Evolutionary conservation across 768 basidiomycete genomes (phyloP).

Genomic region (Hirschioporus abietinus): DNA sequence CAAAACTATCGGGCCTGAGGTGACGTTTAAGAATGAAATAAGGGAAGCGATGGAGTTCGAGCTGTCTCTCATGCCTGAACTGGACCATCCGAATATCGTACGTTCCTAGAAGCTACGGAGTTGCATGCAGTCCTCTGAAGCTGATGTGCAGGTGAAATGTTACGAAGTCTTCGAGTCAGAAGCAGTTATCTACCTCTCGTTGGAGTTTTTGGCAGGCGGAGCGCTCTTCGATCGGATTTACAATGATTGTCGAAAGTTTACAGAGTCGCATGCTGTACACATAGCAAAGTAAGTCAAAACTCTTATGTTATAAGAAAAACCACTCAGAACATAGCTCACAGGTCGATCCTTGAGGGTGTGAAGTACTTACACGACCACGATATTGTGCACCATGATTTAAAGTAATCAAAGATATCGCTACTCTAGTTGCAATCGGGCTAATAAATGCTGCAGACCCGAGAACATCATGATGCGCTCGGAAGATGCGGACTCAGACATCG

Average conservation of each 20-base stretch:
- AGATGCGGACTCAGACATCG: conserved; percentile 76
- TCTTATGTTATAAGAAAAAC: background rate
- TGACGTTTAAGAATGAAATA: conserved; percentile 96
- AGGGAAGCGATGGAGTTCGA: conserved; percentile 83
- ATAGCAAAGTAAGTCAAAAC: conserved; percentile 58
- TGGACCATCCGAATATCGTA: conserved; percentile 91
- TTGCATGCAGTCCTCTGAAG: background rate
- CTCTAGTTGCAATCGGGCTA: background rate
- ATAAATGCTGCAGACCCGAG: conserved; percentile 59
- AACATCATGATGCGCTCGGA: conserved; percentile 89
- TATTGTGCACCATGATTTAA: conserved; percentile 97
- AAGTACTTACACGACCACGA: conserved; percentile 86
- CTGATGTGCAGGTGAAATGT: conserved; percentile 72
- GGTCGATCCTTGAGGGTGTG: conserved; percentile 81
- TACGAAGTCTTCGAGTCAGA: conserved; percentile 96
- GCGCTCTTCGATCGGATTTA: conserved; percentile 91
- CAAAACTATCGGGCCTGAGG: conserved; percentile 80
- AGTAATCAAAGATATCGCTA: conserved; percentile 39
- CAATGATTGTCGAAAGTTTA: conserved; percentile 76
- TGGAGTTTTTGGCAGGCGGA: conserved; percentile 90
- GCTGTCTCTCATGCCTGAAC: conserved; percentile 85
- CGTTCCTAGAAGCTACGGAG: conserved; percentile 26
- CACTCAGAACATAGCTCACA: conserved; percentile 23
- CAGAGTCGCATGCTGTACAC: conserved; percentile 81
- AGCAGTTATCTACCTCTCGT: conserved; percentile 88